Evolutionary conservation across 2,329 filamentous ascomycete genomes (phyloP).

Genomic region (Penicillium occitanis): DNA sequence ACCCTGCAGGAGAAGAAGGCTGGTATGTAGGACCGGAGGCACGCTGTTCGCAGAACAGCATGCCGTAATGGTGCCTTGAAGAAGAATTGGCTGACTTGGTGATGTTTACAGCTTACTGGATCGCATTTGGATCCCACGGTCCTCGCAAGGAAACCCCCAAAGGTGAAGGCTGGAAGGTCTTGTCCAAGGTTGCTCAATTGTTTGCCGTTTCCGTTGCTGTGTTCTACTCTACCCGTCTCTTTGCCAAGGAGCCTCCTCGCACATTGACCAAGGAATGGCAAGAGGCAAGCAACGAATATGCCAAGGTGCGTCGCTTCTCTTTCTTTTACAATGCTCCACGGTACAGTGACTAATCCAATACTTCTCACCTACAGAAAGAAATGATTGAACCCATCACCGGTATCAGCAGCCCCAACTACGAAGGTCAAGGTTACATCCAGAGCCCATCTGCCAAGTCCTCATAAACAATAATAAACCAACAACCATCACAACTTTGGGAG

Average conservation of each 20-base stretch:
- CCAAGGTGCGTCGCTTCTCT: slow-evolving; percentile 65
- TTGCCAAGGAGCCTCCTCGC: slow-evolving; percentile 70
- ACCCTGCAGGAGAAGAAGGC: slow-evolving; percentile 98
- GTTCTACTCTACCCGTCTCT: slow-evolving; percentile 70
- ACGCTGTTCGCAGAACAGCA: neutral
- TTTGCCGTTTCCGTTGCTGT: slow-evolving; percentile 65
- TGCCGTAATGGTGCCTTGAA: too few species aligned
- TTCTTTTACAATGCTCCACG: neutral
- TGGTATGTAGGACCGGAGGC: slow-evolving; percentile 64
- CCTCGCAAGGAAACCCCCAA: slow-evolving; percentile 80
- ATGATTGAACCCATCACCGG: slow-evolving; percentile 84
- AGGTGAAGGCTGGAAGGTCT: slow-evolving; percentile 78
- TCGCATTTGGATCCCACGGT: slow-evolving; percentile 95
- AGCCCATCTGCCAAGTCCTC: slow-evolving; percentile 44
- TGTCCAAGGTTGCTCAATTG: slow-evolving; percentile 69
- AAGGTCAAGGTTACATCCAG: slow-evolving; percentile 76
- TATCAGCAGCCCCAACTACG: slow-evolving; percentile 75
- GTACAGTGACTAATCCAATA: neutral
- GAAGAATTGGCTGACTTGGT: neutral
- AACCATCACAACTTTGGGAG: neutral
- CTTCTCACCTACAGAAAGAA: slow-evolving; percentile 61
- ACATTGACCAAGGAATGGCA: slow-evolving; percentile 98
- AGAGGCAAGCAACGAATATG: slow-evolving; percentile 89
- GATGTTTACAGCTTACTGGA: slow-evolving; percentile 79
- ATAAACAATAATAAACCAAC: slow-evolving; percentile 23